Percentiles rank a stretch among this genome's conserved stretches.
Evolutionary conservation across 78 protist species (phyloP).

Genomic region (Cyanophora paradoxa): DNA sequence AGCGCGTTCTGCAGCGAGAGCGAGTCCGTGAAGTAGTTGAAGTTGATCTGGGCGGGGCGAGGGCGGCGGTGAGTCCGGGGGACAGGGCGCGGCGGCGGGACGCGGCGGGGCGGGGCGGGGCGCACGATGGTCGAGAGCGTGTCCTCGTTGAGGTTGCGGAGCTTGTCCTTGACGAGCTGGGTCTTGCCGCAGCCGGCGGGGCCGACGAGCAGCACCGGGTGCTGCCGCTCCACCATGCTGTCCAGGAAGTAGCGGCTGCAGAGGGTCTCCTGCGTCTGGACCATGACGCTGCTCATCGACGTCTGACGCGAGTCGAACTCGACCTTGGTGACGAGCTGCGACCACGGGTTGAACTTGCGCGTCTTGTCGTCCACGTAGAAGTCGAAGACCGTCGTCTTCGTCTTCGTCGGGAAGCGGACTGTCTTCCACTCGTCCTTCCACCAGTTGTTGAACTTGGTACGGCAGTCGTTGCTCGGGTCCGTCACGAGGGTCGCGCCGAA

Average conservation of each 20-base stretch:
- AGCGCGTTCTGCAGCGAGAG: slow-evolving; percentile 6
- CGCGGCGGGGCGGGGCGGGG: too few species aligned
- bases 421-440: slow-evolving; percentile 51
- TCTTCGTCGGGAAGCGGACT: slow-evolving; percentile 38
- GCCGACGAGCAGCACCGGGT: slow-evolving; percentile 45
- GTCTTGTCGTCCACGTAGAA: slow-evolving; percentile 21
- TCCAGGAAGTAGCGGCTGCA: slow-evolving; percentile 27
- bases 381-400: slow-evolving; percentile 41
- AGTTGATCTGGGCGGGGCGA: too few species aligned
- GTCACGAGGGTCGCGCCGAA: slow-evolving; percentile 44
- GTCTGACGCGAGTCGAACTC: slow-evolving; percentile 23
- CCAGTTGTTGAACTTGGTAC: slow-evolving; percentile 51
- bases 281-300: slow-evolving; percentile 13
- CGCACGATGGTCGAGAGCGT: neutral
- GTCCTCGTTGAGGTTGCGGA: slow-evolving; percentile 32
- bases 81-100: too few species aligned
- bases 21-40: slow-evolving; percentile 54
- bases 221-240: slow-evolving; percentile 10
- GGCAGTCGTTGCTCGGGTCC: slow-evolving; percentile 48
- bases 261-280: slow-evolving; percentile 36
- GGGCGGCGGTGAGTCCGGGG: too few species aligned
- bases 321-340: slow-evolving; percentile 32
- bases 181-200: slow-evolving; percentile 66
- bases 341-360: slow-evolving; percentile 37
- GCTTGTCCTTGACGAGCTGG: slow-evolving; percentile 25